phyloP scores from a whole-genome alignment of 768 basidiomycete genomes.

The Inosperma sp. region DNA sequence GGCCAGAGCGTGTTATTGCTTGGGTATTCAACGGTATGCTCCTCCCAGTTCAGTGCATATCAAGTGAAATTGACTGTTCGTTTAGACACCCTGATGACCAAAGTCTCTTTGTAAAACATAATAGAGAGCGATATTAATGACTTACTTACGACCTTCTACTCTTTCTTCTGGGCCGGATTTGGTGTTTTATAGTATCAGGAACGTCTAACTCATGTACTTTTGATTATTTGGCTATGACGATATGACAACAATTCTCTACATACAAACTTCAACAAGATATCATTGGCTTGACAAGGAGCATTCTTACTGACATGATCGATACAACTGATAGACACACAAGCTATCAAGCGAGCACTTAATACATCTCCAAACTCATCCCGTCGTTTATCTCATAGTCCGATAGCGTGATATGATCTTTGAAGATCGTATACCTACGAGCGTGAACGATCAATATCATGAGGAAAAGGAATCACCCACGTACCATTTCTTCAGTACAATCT shows the following conservation, averaged over 20 bases:
- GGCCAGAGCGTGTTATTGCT: conserved; percentile 62
- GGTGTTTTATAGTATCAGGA: too few species aligned
- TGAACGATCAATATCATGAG: neutral
- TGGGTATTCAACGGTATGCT: conserved; percentile 41
- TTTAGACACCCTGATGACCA: conserved; percentile 4
- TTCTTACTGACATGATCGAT: neutral
- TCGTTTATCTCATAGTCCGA: conserved; percentile 91
- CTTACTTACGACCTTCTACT: neutral
- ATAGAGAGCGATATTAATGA: neutral
- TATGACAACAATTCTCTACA: too few species aligned
- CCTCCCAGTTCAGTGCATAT: neutral
- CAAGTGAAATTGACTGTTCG: neutral
- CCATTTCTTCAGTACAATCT: conserved; percentile 98
- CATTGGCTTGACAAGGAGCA: too few species aligned
- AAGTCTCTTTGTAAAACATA: neutral
- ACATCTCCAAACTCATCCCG: conserved; percentile 93
- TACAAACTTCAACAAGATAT: too few species aligned
- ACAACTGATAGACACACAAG: neutral
- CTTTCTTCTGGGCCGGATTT: too few species aligned
- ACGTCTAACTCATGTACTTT: too few species aligned
- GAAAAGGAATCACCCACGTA: conserved; percentile 34
- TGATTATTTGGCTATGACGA: too few species aligned
- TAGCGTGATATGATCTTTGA: conserved; percentile 94
- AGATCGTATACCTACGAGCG: conserved; percentile 76
- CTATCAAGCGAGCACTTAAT: conserved; percentile 37